phyloP scores from a whole-genome alignment of 441 rosid species.

The Rhodomyrtus psidioides region DNA sequence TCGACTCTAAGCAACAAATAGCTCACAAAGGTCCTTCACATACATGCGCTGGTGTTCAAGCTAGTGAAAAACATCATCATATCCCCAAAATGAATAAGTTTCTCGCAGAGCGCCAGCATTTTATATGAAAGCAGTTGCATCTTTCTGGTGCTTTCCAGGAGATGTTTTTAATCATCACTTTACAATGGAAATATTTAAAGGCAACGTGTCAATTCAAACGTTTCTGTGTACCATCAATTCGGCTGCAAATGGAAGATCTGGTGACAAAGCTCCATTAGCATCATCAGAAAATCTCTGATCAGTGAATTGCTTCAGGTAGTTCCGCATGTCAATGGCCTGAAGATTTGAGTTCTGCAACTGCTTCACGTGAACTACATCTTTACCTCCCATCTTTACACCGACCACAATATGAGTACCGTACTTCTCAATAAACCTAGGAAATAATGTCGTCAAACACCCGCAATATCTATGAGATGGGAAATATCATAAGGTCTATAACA shows the following conservation, averaged over 20 bases:
- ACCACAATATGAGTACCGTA: constrained; percentile 84
- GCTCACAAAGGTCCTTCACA: background rate
- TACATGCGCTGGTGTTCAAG: background rate
- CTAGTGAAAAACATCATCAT: background rate
- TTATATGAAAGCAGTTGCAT: background rate
- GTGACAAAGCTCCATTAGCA: background rate
- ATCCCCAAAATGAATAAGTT: background rate
- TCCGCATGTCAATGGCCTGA: constrained; percentile 53
- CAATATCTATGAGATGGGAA: background rate
- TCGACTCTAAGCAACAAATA: background rate
- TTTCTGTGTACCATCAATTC: constrained; percentile 33
- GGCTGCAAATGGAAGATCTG: constrained; percentile 12
- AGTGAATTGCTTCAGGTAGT: constrained; percentile 46
- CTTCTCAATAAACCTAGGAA: constrained; percentile 73
- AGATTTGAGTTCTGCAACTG: constrained; percentile 59
- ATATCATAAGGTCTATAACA: background rate
- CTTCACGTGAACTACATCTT: constrained; percentile 72
- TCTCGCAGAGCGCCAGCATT: background rate
- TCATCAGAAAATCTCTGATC: constrained; percentile 58
- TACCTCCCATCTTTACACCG: constrained; percentile 96
- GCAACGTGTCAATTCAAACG: background rate
- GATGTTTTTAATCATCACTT: background rate
- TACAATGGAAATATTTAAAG: background rate
- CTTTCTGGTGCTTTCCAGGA: background rate
- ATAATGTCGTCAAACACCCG: background rate